A percentile compares a stretch with the other conserved stretches of the same genome.
phyloP scores from a whole-genome alignment of 345 rosid species.

The Litchi chinensis region DNA sequence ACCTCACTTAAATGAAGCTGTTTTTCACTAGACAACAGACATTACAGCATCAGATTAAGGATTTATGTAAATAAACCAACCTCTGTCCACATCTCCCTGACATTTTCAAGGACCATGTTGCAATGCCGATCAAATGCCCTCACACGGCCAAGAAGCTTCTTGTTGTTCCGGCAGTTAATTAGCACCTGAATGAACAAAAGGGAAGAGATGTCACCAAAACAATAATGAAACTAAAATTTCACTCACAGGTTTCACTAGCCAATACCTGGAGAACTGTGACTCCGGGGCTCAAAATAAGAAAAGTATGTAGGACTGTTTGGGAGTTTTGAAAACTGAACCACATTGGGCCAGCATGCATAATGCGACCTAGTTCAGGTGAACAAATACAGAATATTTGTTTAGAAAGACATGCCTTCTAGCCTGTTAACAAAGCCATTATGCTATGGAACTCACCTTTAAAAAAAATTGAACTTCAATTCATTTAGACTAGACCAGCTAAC shows the following conservation, averaged over 20 bases:
- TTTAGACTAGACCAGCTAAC: slow-evolving; percentile 2
- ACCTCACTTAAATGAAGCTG: neutral
- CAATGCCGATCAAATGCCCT: slow-evolving; percentile 95
- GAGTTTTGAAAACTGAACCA: slow-evolving; percentile 1
- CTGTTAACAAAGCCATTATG: slow-evolving; percentile 8
- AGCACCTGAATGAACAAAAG: slow-evolving; percentile 50
- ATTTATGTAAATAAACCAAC: slow-evolving; percentile 32
- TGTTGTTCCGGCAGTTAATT: slow-evolving; percentile 86
- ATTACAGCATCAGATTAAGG: neutral
- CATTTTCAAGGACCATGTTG: slow-evolving; percentile 99
- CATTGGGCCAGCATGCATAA: neutral
- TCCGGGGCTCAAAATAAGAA: slow-evolving; percentile 8
- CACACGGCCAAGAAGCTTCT: slow-evolving; percentile 87
- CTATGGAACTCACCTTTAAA: slow-evolving; percentile 10
- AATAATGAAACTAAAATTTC: neutral
- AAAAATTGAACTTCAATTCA: neutral
- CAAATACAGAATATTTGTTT: slow-evolving; percentile 7
- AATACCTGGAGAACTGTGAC: slow-evolving; percentile 11
- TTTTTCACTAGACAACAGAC: neutral
- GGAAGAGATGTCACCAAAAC: neutral
- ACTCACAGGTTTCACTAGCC: slow-evolving; percentile 22
- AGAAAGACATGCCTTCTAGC: slow-evolving; percentile 1
- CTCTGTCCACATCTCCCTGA: slow-evolving; percentile 99
- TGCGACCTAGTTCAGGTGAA: slow-evolving; percentile 9
- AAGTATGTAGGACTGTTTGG: neutral